Percentiles rank a stretch among this genome's conserved stretches.
These are phyloP conservation scores for Diaporthe nobilis DNA, from an alignment of 2,329 filamentous ascomycete genomes.

Conservation along the genomic window DNA sequence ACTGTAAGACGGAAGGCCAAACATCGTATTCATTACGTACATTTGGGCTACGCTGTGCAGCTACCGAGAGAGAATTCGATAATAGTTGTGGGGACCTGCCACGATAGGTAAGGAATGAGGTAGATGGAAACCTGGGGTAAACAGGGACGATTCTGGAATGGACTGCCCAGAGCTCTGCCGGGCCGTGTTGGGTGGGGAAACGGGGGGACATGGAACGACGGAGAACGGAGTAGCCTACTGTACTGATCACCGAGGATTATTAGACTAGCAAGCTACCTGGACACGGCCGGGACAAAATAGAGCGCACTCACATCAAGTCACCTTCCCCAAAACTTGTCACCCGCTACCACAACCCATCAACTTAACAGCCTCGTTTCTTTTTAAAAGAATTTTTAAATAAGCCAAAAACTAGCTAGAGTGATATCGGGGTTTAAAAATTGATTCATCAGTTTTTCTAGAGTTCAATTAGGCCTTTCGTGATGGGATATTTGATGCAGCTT, in stretches of 20 bases:
- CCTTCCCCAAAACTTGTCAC: no score
- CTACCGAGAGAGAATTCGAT: not conserved
- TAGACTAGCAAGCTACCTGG: not conserved
- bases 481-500: no score
- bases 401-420: no score
- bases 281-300: no score
- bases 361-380: no score
- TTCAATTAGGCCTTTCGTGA: no score
- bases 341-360: no score
- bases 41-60: not conserved
- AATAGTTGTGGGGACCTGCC: constrained; percentile 7
- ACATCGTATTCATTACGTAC: constrained; percentile 3
- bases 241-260: not conserved
- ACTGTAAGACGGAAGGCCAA: not conserved
- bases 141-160: constrained; percentile 17
- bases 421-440: no score
- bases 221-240: not conserved
- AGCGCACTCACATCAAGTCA: no score
- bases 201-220: not conserved
- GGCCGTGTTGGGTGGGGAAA: constrained; percentile 2
- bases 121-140: constrained; percentile 22
- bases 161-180: constrained; percentile 1
- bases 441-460: no score
- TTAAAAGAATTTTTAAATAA: no score
- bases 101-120: not conserved